Evolutionary conservation across 163 green algal genomes (phyloP).

Genomic region (Smithsoniella earleae): DNA sequence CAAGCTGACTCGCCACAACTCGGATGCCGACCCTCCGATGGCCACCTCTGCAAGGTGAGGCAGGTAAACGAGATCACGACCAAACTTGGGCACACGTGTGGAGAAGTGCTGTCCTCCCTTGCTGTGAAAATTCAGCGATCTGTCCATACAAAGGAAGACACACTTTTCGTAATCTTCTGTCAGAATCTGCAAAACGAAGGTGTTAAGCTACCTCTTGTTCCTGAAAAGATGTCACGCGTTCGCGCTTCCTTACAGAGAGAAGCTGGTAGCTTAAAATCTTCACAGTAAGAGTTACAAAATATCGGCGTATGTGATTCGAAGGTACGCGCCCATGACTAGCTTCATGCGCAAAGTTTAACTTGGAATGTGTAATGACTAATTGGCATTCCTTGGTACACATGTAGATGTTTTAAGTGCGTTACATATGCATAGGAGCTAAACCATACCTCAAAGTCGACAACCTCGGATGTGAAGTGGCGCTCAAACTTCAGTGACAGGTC

Average conservation of each 20-base stretch:
- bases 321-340: background rate
- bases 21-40: conserved; percentile 60
- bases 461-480: conserved; percentile 84
- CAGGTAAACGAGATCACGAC: conserved; percentile 76
- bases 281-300: background rate
- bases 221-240: too few species aligned
- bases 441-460: conserved; percentile 84
- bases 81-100: conserved; percentile 60
- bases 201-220: too few species aligned
- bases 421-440: conserved; percentile 22
- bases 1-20: conserved; percentile 85
- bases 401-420: conserved; percentile 21
- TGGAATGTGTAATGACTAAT: background rate
- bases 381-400: too few species aligned
- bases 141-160: conserved; percentile 83
- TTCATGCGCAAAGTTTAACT: background rate
- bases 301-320: background rate
- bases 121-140: conserved; percentile 81
- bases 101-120: conserved; percentile 83
- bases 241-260: too few species aligned
- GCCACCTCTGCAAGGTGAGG: conserved; percentile 68
- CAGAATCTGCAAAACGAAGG: conserved; percentile 72
- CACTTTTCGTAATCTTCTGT: conserved; percentile 91
- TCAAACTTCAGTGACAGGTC: conserved; percentile 96
- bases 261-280: too few species aligned